These are phyloP conservation scores for Cutaneotrichosporon sp. DNA, from an alignment of 1,284 basidiomycete genomes.

Conservation along the genomic window DNA sequence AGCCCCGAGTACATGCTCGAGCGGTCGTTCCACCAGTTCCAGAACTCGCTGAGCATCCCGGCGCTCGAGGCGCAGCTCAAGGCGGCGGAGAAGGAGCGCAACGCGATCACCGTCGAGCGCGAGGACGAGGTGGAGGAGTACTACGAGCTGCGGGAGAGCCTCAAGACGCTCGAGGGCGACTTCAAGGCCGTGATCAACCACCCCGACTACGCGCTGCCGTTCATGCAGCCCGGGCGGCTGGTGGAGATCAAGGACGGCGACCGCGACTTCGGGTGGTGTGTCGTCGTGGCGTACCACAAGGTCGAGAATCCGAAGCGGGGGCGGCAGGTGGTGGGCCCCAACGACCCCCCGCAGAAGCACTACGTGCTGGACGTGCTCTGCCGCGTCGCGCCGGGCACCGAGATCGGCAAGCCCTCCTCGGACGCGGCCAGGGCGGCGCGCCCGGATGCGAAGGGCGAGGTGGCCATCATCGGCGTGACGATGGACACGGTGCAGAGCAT, in stretches of 20 bases:
- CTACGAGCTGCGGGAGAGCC: conserved; percentile 85
- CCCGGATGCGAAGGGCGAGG: conserved; percentile 70
- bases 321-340: conserved; percentile 38
- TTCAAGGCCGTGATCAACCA: conserved; percentile 92
- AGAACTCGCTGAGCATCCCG: conserved; percentile 88
- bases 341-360: conserved; percentile 82
- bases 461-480: conserved; percentile 85
- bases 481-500: conserved; percentile 84
- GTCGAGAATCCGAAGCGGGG: conserved; percentile 52
- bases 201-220: conserved; percentile 89
- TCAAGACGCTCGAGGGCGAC: conserved; percentile 82
- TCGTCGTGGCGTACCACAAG: conserved; percentile 90
- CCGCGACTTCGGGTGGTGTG: conserved; percentile 94
- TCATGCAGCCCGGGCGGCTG: conserved; percentile 87
- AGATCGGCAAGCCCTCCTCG: conserved; percentile 70
- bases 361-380: conserved; percentile 95
- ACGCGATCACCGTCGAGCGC: conserved; percentile 71
- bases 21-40: conserved; percentile 97
- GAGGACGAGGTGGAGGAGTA: conserved; percentile 86
- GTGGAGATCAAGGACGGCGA: conserved; percentile 85
- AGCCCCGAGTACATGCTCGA: conserved; percentile 99
- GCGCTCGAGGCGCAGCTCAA: conserved; percentile 78
- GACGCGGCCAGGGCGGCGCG: conserved; percentile 66
- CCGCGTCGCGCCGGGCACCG: conserved; percentile 70
- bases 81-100: conserved; percentile 69